Evolutionary conservation across 371 early-diverging fungal genomes (phyloP), one percentile per base, ranked within the genome.

Genomic region (Mortierella sp.): DNA sequence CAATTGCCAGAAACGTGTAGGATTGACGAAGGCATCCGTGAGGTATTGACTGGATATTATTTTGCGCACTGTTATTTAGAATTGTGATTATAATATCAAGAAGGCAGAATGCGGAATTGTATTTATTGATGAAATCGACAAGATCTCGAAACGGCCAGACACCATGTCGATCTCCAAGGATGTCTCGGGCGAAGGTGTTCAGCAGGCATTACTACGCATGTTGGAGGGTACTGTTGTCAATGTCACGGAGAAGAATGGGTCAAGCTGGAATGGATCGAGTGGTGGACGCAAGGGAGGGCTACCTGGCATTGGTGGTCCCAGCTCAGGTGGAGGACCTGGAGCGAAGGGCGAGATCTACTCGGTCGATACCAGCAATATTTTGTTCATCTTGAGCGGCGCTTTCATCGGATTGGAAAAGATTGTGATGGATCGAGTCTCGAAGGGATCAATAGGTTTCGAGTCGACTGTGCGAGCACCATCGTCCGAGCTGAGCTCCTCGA

Each of bases 111-210:
- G 87, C 14, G 96, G 96, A 0, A 95, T 96, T 57, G 93, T 96
- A 18, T 96, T 95, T 81, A 93, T 96, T 62, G 96, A 96, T 70
- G 96, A 96, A 73, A 91, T 96, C 38, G 96, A 96, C 82, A 95
- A 95, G 79, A 91, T 95, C 56, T 89, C 94, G 1, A 82, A 90
- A 57, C 81, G 91, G 66, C 88, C 91, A 0, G 96, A 95, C 73
- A 72, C 91, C 10, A 82, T 85, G 62, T 89, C 92, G 0, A 83
- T 88, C 23, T 87, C 94, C n/a, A 92, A 94, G 64, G 96, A 96
- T 81, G 95, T 96, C 0, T 91, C 93, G 8, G 96, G 96, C 52
- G 96, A 96, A 79, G 96, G 96, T 9, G 96, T 96, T 7, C 96
- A 96, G 70, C 95, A 96, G 72, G 86, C 93, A 0, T 71, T 95